Evolutionary conservation across 768 basidiomycete species (phyloP), one percentile per base, ranked within the genome.

Genomic region (Pholiota molesta): DNA sequence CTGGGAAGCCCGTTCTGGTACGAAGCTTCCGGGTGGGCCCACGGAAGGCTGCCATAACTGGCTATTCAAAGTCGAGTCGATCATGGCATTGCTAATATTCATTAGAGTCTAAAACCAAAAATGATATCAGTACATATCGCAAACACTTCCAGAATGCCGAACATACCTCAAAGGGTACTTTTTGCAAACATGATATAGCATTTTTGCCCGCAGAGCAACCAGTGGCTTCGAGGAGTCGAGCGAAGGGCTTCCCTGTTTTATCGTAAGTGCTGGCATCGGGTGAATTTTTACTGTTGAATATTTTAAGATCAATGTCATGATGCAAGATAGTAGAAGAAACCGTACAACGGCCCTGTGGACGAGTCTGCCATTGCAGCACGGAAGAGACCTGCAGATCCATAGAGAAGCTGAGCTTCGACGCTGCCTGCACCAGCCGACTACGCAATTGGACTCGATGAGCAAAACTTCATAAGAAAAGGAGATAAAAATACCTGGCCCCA

Each of bases 41-140:
- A 86, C 77, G 1, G 83, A 60, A 0, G 86, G 85, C 62, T 87
- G 75, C 86, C 86, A 87, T 5, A 87, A 70, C 62, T 88, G 86
- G 0, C 60, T 26, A 53, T 87, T 86, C 39, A 87, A 69, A 1
- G 80, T 81, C 0, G 74, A 57, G 0, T n/a, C 54, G 8, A 83
- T 81, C 79, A 87, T 77, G 0, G 62, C 52, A 63, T 84, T 84
- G 44, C 78, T 81, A 53, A 80, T 78, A 55, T 77, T 77, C 59
- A 83, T 40, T 16, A 87, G 73, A 2, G 76, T 81, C 86, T 87
- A 19, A 21, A 3, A 16, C 26, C 44, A 42, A 8, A 8, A 29
- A 55, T 56, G 39, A 21, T 53, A 21, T 5, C 14, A 53, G 16
- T 16, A 4, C 2, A 6, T 23, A 35, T 54, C 14, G 7, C 35